Evolutionary conservation across 2,329 filamentous ascomycete genomes (phyloP).

Genomic region (Fusarium foetens): DNA sequence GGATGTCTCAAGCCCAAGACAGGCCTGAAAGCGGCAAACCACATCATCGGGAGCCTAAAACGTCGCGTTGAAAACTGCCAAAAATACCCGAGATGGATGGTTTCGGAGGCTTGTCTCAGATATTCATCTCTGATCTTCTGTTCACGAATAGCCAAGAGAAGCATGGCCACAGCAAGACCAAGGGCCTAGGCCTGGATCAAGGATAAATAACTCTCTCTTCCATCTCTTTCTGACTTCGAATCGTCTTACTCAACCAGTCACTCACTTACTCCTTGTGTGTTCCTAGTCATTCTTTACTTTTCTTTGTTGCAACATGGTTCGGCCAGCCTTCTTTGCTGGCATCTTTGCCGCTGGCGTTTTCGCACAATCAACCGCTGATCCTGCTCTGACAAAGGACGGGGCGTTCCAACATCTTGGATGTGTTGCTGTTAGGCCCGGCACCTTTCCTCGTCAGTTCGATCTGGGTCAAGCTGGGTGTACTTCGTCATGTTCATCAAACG

Average conservation of each 20-base stretch:
- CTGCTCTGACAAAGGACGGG: conserved; percentile 9
- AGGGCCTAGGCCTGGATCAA: background rate
- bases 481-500: conserved; percentile 32
- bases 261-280: conserved; percentile 23
- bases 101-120: conserved; percentile 16
- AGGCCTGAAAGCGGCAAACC: conserved; percentile 4
- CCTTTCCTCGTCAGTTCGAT: conserved; percentile 27
- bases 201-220: conserved; percentile 17
- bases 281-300: conserved; percentile 31
- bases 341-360: conserved; percentile 14
- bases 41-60: background rate
- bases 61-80: background rate
- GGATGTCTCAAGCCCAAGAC: conserved; percentile 5
- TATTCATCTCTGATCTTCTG: background rate
- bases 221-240: background rate
- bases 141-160: background rate
- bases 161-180: background rate
- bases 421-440: conserved; percentile 24
- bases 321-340: conserved; percentile 12
- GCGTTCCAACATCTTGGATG: conserved; percentile 27
- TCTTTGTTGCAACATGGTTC: conserved; percentile 21
- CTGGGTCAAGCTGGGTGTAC: conserved; percentile 11
- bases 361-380: conserved; percentile 27
- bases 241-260: conserved; percentile 1
- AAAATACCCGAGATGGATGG: background rate